Evolutionary conservation across 495 filamentous ascomycete species (phyloP), one percentile per base, ranked within the genome.

Genomic region (Apodospora peruviana): DNA sequence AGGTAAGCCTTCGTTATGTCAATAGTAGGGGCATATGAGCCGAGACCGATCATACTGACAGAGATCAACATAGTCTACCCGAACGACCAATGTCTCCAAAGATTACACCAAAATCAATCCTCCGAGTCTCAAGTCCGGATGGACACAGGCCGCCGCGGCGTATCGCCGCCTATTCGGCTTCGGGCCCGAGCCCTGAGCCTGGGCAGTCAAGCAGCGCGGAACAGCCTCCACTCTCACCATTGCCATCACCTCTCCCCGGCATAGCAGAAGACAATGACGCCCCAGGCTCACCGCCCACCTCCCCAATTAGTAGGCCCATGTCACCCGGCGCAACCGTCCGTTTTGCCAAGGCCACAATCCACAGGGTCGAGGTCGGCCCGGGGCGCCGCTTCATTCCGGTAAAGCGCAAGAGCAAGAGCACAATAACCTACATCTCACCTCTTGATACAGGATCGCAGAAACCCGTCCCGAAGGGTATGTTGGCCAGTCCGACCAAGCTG

Each of bases 381-480:
- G 59, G 61, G 16, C 54, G 61, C 14, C 58, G 61, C 18, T 55
- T 66, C 34, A 39, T 59, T 5, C 63, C 63, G 5, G 61, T 66
- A 8, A 66, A 56, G 57, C 59, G 61, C 35, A 64, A 57, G 52
- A 62, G 56, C 50, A 62, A 62, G 47, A 64, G 61, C 46, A 64
- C 61, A 5, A 25, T 64, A n/a, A 60, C 61, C 4, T 66, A 66
- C 44, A 50, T 66, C n/a, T 45, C 61, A 4, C 63, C 58, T 4
- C 56, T 64, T 19, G 63, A 66, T 45, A 59, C 61, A 5, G 59
- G 52, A 11, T 29, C 50, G 11, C 50, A 56, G 35, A 47, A 55
- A 24, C 50, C 36, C 41, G 38, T 43, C 0, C 63, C 59, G 14
- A 60, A 53, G 32, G 52, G 34, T 12, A 47, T 50, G 14, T 36